Evolutionary conservation across 805 yeast species (phyloP).

Genomic region (Sugiyamaella chiloensis): DNA sequence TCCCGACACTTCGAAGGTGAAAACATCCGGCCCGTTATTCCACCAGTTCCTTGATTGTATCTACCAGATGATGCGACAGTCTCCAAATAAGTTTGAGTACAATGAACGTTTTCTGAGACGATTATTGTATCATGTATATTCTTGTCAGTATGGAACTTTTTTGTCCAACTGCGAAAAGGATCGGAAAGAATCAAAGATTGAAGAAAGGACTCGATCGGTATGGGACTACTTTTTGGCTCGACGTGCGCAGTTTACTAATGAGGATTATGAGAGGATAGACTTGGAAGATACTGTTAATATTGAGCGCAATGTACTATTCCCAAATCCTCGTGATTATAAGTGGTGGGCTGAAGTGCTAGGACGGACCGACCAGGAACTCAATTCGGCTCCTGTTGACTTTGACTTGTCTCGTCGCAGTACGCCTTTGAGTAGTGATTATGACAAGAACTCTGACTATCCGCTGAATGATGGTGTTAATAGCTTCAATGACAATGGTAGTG

Average conservation of each 20-base stretch:
- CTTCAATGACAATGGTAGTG: not conserved
- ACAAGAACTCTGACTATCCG: not conserved
- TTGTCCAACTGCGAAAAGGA: conserved; percentile 73
- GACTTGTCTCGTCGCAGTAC: conserved; percentile 2
- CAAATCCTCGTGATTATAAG: conserved; percentile 57
- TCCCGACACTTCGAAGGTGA: conserved; percentile 47
- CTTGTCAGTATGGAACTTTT: conserved; percentile 95
- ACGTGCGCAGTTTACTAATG: conserved; percentile 62
- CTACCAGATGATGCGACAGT: conserved; percentile 70
- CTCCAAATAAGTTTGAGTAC: conserved; percentile 74
- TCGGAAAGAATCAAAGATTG: conserved; percentile 42
- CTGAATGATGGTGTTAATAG: not conserved
- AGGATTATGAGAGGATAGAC: conserved; percentile 36
- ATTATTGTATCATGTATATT: conserved; percentile 79
- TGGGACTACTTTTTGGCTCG: conserved; percentile 93
- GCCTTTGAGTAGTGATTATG: not conserved
- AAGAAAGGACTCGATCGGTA: conserved; percentile 62
- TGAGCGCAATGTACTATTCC: conserved; percentile 46
- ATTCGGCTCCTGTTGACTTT: conserved; percentile 22
- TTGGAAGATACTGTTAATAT: conserved; percentile 27
- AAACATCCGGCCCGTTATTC: conserved; percentile 83
- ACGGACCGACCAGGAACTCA: conserved; percentile 65
- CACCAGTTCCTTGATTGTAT: conserved; percentile 92
- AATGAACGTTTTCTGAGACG: conserved; percentile 85
- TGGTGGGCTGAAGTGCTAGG: conserved; percentile 94